phyloP scores from a whole-genome alignment of 2,329 filamentous ascomycete species.

The Fusarium xyrophilum region DNA sequence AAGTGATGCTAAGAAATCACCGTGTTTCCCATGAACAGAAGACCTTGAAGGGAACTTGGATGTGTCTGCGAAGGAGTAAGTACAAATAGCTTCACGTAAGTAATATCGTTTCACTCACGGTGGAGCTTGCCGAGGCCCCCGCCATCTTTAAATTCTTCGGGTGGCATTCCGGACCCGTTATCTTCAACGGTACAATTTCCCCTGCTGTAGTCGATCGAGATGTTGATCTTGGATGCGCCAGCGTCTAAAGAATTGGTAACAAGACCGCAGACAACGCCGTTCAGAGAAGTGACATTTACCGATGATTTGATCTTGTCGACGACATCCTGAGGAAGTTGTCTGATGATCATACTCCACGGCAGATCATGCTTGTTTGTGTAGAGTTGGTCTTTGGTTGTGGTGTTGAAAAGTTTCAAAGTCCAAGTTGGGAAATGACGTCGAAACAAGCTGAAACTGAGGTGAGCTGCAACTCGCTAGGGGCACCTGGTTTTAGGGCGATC shows the following conservation, averaged over 20 bases:
- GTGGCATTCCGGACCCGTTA: conserved; percentile 78
- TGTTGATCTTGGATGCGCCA: conserved; percentile 68
- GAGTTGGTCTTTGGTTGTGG: background rate
- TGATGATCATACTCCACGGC: conserved; percentile 64
- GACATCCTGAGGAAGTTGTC: conserved; percentile 72
- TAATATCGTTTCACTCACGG: conserved; percentile 59
- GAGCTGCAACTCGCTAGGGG: conserved; percentile 6
- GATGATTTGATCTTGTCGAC: conserved; percentile 85
- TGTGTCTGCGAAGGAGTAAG: conserved; percentile 64
- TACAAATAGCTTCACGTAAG: conserved; percentile 8
- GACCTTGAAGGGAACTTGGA: conserved; percentile 68
- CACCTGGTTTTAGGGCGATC: conserved; percentile 16
- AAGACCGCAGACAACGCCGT: conserved; percentile 73
- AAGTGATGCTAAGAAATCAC: conserved; percentile 79
- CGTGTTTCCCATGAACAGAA: conserved; percentile 69
- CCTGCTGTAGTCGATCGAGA: conserved; percentile 75
- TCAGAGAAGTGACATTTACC: conserved; percentile 76
- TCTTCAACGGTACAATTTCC: conserved; percentile 85
- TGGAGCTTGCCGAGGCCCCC: conserved; percentile 78
- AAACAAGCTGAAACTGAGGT: conserved; percentile 17
- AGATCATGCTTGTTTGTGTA: conserved; percentile 28
- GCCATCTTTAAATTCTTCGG: conserved; percentile 71
- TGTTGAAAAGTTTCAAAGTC: conserved; percentile 11
- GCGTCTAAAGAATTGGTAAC: conserved; percentile 88
- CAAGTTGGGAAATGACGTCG: conserved; percentile 26